Conservation (phyloP, 2,329 filamentous ascomycete genomes). For the Arthrobotrys conoides region DNA sequence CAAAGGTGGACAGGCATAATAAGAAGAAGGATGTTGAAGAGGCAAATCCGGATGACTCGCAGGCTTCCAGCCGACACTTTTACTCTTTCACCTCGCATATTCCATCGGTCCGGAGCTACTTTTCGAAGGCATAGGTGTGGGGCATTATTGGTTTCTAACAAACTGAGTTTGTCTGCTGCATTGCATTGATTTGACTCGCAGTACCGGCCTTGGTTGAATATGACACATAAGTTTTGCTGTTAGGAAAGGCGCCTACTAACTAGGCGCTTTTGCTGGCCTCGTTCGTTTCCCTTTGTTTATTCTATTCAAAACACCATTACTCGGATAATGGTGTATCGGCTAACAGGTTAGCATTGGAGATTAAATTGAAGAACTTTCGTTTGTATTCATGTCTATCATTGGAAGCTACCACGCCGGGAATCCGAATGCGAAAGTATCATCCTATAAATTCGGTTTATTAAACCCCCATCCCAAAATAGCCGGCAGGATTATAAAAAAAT, state of each 20-base stretch:
- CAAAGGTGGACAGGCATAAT: constrained; percentile 18
- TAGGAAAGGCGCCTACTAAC: constrained; percentile 20
- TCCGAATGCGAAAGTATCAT: constrained; percentile 7
- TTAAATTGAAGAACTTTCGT: constrained; percentile 17
- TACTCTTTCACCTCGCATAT: constrained; percentile 42
- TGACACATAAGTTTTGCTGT: constrained; percentile 13
- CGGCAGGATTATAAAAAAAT: neutral
- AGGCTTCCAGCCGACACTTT: constrained; percentile 13
- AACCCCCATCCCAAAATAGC: neutral
- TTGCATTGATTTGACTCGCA: constrained; percentile 12
- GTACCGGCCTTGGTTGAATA: constrained; percentile 2
- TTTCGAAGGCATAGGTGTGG: constrained; percentile 34
- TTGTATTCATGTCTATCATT: neutral
- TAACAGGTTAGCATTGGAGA: constrained; percentile 7
- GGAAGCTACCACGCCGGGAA: constrained; percentile 19
- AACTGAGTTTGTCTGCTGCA: constrained; percentile 13
- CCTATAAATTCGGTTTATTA: constrained; percentile 2
- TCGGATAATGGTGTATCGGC: constrained; percentile 11
- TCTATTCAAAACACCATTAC: constrained; percentile 7
- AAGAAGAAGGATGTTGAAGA: constrained; percentile 19
- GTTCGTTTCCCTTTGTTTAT: constrained; percentile 21
- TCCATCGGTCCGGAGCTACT: constrained; percentile 47
- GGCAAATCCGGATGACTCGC: constrained; percentile 11
- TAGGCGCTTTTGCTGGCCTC: constrained; percentile 16
- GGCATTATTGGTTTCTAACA: constrained; percentile 24